Evolutionary conservation across 2,329 filamentous ascomycete species (phyloP), one percentile per base, ranked within the genome.

Genomic region (Fusarium chaquense): DNA sequence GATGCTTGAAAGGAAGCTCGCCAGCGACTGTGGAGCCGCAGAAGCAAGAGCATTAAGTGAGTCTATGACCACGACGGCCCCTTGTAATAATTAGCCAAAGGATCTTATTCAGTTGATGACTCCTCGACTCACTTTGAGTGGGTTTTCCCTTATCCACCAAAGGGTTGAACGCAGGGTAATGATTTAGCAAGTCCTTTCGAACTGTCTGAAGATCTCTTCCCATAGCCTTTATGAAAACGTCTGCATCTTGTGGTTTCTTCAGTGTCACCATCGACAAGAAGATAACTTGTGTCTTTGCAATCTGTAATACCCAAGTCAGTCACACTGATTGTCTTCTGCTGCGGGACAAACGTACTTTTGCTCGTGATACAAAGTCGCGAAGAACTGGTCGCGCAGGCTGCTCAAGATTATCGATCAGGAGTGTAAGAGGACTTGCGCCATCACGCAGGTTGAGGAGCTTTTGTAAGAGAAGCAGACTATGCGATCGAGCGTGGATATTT

Each of bases 321-420:
- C 50, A 64, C 46, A 56, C 28, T 41, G 41, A 26, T 41, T 26
- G 16, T 30, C 35, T 13, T 20, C 22, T 28, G 16, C 32, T 35
- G 20, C 16, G 40, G 32, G 10, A 30, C 6, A 11, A 26, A 36
- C 2, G 10, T 72, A 92, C 93, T 83, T 91, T 92, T 57, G 92
- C 93, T 73, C 94, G 87, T 47, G 85, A 83, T 56, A 92, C 87
- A 79, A 95, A 93, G 79, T 97, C 94, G 20, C 83, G 81, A 3
- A 95, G 69, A 6, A 97, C 81, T 1, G 90, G 90, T 32, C 84
- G 85, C 9, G 90, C 92, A 28, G 90, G 89, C 80, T 97, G 94
- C 81, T 97, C 93, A 32, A 98, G 84, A 35, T 86, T 93, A 79
- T 98, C 95, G 59, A 97, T 84, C 5, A 98, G 81, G 28, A 98